phyloP scores from a whole-genome alignment of 495 filamentous ascomycete species.

The Podospora australis region DNA sequence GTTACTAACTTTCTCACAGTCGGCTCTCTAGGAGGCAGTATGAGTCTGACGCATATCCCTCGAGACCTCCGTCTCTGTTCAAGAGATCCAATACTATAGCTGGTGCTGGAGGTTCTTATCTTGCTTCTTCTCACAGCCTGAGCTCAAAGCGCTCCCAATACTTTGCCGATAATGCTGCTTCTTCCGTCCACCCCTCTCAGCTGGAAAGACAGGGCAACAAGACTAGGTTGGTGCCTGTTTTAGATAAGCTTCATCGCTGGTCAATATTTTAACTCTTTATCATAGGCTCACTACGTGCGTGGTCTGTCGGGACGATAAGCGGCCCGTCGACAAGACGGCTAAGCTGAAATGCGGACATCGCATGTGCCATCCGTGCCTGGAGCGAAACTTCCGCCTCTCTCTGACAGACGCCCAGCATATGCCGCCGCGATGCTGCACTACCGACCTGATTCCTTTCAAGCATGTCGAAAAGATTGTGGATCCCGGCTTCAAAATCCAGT shows the following conservation, averaged over 20 bases:
- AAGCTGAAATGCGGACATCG: constrained; percentile 69
- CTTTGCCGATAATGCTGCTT: constrained; percentile 28
- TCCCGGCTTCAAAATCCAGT: constrained; percentile 61
- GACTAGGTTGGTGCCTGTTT: constrained; percentile 26
- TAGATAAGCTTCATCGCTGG: neutral
- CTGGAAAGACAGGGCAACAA: constrained; percentile 24
- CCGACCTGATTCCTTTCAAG: constrained; percentile 63
- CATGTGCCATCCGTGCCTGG: constrained; percentile 71
- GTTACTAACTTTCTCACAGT: constrained; percentile 15
- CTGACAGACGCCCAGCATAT: constrained; percentile 69
- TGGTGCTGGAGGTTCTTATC: constrained; percentile 25
- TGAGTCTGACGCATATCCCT: constrained; percentile 28
- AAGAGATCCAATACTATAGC: constrained; percentile 28
- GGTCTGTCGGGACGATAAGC: constrained; percentile 58
- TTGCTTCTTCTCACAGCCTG: constrained; percentile 33
- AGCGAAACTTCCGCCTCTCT: constrained; percentile 63
- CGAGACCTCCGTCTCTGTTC: constrained; percentile 20
- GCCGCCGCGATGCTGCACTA: constrained; percentile 72
- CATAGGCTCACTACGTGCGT: constrained; percentile 60
- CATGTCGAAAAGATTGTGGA: constrained; percentile 71
- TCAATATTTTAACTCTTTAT: constrained; percentile 13
- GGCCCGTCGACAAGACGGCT: constrained; percentile 52
- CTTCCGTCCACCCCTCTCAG: constrained; percentile 19
- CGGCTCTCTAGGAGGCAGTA: constrained; percentile 32
- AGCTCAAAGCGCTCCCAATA: constrained; percentile 33